Percentiles rank a stretch among this genome's conserved stretches.
phyloP scores from a whole-genome alignment of 2,329 filamentous ascomycete species.

The Diplodia sapinea region DNA sequence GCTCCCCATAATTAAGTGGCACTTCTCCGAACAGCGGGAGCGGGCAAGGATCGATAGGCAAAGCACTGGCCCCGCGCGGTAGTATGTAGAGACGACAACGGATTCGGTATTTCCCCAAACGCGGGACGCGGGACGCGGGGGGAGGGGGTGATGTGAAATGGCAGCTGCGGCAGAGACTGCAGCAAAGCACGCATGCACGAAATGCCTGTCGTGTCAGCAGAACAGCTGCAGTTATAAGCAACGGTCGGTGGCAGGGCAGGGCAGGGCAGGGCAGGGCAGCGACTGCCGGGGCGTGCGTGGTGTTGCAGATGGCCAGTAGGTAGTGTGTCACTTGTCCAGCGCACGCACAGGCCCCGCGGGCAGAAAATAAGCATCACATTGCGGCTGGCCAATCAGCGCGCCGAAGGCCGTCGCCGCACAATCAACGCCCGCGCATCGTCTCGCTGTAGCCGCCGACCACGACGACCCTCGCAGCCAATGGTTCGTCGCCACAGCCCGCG shows the following conservation, averaged over 20 bases:
- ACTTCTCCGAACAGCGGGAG: neutral
- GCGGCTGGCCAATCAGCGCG: slow-evolving; percentile 18
- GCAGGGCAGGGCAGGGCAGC: neutral
- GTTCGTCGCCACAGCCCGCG: slow-evolving; percentile 14
- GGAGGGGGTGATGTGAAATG: neutral
- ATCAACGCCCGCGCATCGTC: slow-evolving; percentile 19
- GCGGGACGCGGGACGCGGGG: neutral
- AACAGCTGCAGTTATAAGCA: neutral
- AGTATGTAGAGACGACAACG: neutral
- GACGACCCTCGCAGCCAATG: neutral
- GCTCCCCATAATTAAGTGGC: neutral
- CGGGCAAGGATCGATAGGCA: neutral
- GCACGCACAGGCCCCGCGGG: neutral
- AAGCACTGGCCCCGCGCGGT: neutral
- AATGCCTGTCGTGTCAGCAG: neutral
- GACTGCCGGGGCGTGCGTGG: neutral
- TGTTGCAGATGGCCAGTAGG: neutral
- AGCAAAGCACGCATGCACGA: neutral
- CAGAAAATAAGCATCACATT: slow-evolving; percentile 25
- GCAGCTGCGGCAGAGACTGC: neutral
- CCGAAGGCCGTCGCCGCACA: neutral
- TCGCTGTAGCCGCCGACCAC: slow-evolving; percentile 21
- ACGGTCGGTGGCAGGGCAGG: too few species aligned
- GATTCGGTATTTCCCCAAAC: neutral
- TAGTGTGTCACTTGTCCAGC: neutral